Conservation (phyloP, 257 asterid genomes). For the Linaria vulgaris region DNA sequence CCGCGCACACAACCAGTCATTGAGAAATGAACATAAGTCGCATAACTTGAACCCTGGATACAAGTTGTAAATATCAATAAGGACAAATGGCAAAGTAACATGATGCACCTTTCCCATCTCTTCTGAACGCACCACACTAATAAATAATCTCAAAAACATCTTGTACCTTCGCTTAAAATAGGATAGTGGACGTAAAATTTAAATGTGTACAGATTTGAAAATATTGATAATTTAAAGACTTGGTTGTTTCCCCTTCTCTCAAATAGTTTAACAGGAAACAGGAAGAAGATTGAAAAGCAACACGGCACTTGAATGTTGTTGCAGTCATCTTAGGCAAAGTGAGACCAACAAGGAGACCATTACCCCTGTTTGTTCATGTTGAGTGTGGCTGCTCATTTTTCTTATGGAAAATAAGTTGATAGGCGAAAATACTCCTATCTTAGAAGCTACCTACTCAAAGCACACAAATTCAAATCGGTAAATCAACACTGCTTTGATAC, state of each 20-base stretch:
- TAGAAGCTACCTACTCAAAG: background rate
- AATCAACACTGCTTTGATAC: background rate
- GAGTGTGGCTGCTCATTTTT: background rate
- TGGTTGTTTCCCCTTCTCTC: background rate
- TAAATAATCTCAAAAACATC: background rate
- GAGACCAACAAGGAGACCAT: background rate
- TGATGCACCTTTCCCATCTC: no score
- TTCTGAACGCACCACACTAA: background rate
- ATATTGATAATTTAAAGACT: background rate
- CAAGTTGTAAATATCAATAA: no score
- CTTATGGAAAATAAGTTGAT: background rate
- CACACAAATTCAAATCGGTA: background rate
- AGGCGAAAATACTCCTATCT: background rate
- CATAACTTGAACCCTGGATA: no score
- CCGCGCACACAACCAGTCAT: no score
- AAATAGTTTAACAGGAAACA: background rate
- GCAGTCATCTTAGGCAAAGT: background rate
- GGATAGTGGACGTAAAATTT: background rate
- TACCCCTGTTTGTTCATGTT: background rate
- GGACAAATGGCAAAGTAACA: no score
- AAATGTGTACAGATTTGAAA: background rate
- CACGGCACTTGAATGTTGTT: background rate
- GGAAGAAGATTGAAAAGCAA: conserved; percentile 4
- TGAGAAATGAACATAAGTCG: no score
- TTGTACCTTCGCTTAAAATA: background rate